Conservation (phyloP, 257 asterid genomes). For the Solanum arcanum region DNA sequence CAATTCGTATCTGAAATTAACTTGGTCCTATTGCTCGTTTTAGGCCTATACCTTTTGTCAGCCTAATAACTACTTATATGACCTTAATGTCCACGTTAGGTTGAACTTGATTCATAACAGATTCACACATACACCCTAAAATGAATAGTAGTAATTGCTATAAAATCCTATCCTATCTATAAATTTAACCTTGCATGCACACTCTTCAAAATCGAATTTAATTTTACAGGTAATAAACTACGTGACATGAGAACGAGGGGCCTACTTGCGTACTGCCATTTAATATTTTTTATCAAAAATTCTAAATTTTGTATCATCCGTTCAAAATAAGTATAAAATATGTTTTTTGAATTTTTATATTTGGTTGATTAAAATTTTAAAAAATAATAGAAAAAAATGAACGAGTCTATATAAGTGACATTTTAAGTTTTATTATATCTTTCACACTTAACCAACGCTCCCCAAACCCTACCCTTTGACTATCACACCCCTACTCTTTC, state of each 20-base stretch:
- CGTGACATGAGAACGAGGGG: background rate
- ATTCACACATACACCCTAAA: background rate
- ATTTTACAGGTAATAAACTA: background rate
- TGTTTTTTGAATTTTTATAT: too few relatives aligned
- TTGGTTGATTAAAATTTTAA: too few relatives aligned
- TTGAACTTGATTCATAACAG: too few relatives aligned
- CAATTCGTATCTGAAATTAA: too few relatives aligned
- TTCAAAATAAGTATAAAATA: rapidly evolving
- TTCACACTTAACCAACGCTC: background rate
- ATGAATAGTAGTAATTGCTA: background rate
- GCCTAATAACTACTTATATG: rapidly evolving
- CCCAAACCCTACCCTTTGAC: background rate
- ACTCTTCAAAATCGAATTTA: background rate
- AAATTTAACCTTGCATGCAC: background rate
- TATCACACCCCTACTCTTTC: too few relatives aligned
- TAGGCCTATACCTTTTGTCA: too few relatives aligned
- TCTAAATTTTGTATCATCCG: background rate
- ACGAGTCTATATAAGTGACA: background rate
- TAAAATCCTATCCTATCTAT: background rate
- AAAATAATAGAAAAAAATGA: too few relatives aligned
- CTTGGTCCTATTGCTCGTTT: too few relatives aligned
- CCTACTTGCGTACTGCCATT: background rate
- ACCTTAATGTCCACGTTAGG: too few relatives aligned
- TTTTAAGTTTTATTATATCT: too few relatives aligned
- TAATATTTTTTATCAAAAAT: background rate